phyloP scores from a whole-genome alignment of 2,329 filamentous ascomycete genomes.

The Trichoderma sp. region DNA sequence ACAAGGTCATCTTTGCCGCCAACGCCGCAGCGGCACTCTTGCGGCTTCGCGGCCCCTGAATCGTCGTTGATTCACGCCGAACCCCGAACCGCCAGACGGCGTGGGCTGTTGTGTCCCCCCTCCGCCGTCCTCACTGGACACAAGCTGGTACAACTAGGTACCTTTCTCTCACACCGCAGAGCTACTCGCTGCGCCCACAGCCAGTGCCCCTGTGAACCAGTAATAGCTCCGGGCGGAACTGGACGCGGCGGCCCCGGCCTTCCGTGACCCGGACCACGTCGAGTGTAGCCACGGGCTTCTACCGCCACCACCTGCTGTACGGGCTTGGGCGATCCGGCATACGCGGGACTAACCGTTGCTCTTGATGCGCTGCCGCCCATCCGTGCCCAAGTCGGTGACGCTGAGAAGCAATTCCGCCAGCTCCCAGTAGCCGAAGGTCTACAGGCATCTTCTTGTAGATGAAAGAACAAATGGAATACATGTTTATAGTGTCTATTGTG shows the following conservation, averaged over 20 bases:
- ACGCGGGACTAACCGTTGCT: constrained; percentile 17
- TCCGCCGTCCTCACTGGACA: constrained; percentile 30
- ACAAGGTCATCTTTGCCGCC: constrained; percentile 36
- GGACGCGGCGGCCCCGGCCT: constrained; percentile 32
- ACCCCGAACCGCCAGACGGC: constrained; percentile 30
- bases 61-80: constrained; percentile 33
- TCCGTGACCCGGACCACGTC: background rate
- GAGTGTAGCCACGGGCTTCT: too few species aligned
- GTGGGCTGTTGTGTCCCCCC: constrained; percentile 27
- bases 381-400: constrained; percentile 26
- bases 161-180: constrained; percentile 34
- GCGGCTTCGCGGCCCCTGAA: constrained; percentile 35
- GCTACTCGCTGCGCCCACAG: too few species aligned
- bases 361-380: constrained; percentile 27
- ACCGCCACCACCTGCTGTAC: too few species aligned
- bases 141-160: constrained; percentile 35
- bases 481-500: too few species aligned
- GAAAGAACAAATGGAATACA: background rate
- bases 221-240: constrained; percentile 31
- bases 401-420: background rate
- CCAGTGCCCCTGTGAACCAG: too few species aligned
- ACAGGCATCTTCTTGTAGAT: background rate
- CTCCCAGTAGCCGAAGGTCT: background rate
- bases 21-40: constrained; percentile 36
- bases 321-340: constrained; percentile 1